A percentile compares a stretch with the other conserved stretches of the same genome.
Evolutionary conservation across 306 rosid species (phyloP).

Genomic region (Coriaria nepalensis): DNA sequence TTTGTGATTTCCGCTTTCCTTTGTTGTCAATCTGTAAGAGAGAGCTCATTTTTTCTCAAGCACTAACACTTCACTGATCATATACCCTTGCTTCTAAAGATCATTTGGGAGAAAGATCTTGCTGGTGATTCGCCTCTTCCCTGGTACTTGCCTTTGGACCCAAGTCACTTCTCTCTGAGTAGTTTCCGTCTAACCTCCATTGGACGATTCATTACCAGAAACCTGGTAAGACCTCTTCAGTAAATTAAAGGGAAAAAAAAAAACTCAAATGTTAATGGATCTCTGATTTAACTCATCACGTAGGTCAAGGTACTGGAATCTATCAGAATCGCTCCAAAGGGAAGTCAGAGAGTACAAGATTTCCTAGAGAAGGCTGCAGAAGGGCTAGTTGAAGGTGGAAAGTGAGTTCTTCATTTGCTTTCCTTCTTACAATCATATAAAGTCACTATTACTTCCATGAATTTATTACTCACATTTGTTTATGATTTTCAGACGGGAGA

Average conservation of each 20-base stretch:
- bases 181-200: constrained; percentile 78
- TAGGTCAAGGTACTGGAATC: constrained; percentile 73
- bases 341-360: constrained; percentile 84
- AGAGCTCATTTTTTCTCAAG: constrained; percentile 7
- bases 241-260: background rate
- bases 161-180: constrained; percentile 68
- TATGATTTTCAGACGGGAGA: constrained; percentile 53
- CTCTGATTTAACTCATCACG: constrained; percentile 5
- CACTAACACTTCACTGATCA: background rate
- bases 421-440: background rate
- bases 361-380: constrained; percentile 89
- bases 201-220: constrained; percentile 73
- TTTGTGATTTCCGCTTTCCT: constrained; percentile 4
- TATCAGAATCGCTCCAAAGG: constrained; percentile 76
- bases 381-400: constrained; percentile 92
- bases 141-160: constrained; percentile 94
- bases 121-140: constrained; percentile 54
- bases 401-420: constrained; percentile 45
- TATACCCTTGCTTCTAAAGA: constrained; percentile 25
- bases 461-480: background rate
- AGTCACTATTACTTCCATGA: background rate
- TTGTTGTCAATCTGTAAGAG: constrained; percentile 5
- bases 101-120: constrained; percentile 82
- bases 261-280: background rate
- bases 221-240: constrained; percentile 43